Conservation (phyloP, 2,329 filamentous ascomycete species). For the Arthrocladium fulminans region DNA sequence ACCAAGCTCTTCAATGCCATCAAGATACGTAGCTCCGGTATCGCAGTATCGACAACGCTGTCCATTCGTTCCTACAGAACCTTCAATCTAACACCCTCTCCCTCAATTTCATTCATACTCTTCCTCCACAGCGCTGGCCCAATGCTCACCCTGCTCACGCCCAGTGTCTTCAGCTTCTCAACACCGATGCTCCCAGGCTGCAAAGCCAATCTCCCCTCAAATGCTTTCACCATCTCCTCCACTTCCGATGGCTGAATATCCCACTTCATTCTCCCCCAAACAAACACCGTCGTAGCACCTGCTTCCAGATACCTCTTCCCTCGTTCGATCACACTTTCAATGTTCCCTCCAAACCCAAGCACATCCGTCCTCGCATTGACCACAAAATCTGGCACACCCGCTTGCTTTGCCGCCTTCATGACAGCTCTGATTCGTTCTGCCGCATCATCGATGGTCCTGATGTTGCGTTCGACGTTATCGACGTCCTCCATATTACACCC, state of each 20-base stretch:
- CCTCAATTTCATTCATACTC: conserved; percentile 34
- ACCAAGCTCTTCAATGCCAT: too few species aligned
- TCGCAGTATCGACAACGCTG: not conserved
- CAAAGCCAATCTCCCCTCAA: conserved; percentile 45
- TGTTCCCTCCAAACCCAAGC: conserved; percentile 30
- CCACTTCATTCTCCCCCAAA: conserved; percentile 46
- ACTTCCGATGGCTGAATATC: conserved; percentile 42
- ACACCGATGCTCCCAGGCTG: conserved; percentile 35
- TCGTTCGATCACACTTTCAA: conserved; percentile 45
- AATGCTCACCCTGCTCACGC: conserved; percentile 49
- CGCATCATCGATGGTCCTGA: conserved; percentile 20
- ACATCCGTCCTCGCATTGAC: conserved; percentile 53
- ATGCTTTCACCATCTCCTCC: conserved; percentile 37
- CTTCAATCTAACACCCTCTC: conserved; percentile 5
- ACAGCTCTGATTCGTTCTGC: conserved; percentile 39
- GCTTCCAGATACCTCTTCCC: conserved; percentile 50
- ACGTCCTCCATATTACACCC: conserved; percentile 54
- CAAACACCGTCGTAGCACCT: conserved; percentile 52
- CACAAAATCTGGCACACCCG: conserved; percentile 47
- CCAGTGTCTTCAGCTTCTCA: conserved; percentile 39
- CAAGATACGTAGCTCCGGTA: not conserved
- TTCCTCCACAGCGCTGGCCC: conserved; percentile 41
- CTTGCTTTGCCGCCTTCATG: conserved; percentile 36
- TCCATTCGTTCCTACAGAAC: not conserved
- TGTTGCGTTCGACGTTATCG: conserved; percentile 29